Evolutionary conservation across 2,329 filamentous ascomycete genomes (phyloP), one percentile per base, ranked within the genome.

Genomic region (Clathrospora elynae): DNA sequence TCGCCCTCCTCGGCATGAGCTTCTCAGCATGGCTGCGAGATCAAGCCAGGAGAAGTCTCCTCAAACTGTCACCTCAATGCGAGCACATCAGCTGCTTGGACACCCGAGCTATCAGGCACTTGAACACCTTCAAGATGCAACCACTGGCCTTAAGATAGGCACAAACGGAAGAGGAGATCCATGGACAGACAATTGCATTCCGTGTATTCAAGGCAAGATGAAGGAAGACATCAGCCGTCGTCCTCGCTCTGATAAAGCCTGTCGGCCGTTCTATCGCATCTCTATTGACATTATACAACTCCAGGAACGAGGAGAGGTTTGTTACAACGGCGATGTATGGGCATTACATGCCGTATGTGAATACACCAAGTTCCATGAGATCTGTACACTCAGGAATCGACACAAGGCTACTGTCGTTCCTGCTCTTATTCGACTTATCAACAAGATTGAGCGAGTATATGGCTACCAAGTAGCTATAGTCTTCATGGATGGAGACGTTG

Each of bases 291-390:
- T 37, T 13, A 30, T 37, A 7, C 16, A 47, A 33, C 44, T 47
- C 23, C 18, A 31, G 18, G n/a, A 39, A n/a, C 22, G 17, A 16
- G 29, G 42, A 0, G 24, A 39, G 19, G 30, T 11, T 6, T 46
- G 29, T 17, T 46, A 46, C 24, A 46, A 46, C 19, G 18, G 35
- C 2, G 42, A 46, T 25, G 22, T 37, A 3, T 37, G n/a, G 25
- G 25, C 17, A 20, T n/a, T 37, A 3, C 17, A 37, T 37, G 17
- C 20, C 12, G 35, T 37, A 14, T 37, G 17, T 22, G n/a, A 34
- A n/a, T 34, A 34, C n/a, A 34, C n/a, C 8, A 34, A 34, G 18
- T 6, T 34, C 18, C 9, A 34, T 34, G n/a, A 34, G 12, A 14
- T 34, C 18, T 34, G n/a, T 34, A 34, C 31, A 23, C 31, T 34